phyloP scores from a whole-genome alignment of 352 stramenopile genomes.

The Pythium myriotylum region DNA sequence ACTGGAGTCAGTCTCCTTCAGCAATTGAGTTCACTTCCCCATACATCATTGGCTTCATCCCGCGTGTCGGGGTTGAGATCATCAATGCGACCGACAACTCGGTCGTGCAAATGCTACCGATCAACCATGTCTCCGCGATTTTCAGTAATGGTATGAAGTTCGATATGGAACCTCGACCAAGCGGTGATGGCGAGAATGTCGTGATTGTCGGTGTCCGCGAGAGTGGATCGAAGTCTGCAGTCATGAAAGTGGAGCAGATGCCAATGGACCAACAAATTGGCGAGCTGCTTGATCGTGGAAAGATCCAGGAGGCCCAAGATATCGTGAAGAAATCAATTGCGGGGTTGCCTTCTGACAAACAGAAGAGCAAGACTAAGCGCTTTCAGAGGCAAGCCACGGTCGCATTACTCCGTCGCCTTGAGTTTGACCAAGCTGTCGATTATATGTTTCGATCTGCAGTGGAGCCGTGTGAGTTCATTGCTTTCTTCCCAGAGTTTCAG shows the following conservation, averaged over 20 bases:
- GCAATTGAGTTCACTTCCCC: conserved; percentile 79
- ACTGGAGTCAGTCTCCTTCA: conserved; percentile 74
- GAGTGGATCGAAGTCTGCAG: conserved; percentile 61
- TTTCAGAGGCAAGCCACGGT: conserved; percentile 87
- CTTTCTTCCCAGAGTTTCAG: conserved; percentile 85
- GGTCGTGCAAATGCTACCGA: conserved; percentile 74
- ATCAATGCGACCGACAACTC: conserved; percentile 71
- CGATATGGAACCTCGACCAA: conserved; percentile 83
- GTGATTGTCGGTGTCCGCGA: conserved; percentile 77
- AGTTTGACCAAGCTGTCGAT: conserved; percentile 77
- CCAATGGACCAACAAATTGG: conserved; percentile 83
- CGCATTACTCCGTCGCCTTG: conserved; percentile 70
- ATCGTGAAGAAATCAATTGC: conserved; percentile 84
- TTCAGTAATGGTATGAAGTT: conserved; percentile 92
- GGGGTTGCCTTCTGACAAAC: conserved; percentile 74
- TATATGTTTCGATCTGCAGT: conserved; percentile 88
- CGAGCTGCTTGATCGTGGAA: conserved; percentile 81
- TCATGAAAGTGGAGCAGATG: conserved; percentile 88
- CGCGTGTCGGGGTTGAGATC: conserved; percentile 81
- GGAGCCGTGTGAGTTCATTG: conserved; percentile 85
- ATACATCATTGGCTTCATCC: conserved; percentile 79
- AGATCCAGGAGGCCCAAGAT: conserved; percentile 84
- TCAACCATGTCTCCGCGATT: conserved; percentile 67
- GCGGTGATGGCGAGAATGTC: conserved; percentile 76
- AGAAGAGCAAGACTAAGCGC: conserved; percentile 87